These are phyloP conservation scores for Globisporangium mamillatum DNA, from an alignment of 352 stramenopile species.

Conservation along the genomic window DNA sequence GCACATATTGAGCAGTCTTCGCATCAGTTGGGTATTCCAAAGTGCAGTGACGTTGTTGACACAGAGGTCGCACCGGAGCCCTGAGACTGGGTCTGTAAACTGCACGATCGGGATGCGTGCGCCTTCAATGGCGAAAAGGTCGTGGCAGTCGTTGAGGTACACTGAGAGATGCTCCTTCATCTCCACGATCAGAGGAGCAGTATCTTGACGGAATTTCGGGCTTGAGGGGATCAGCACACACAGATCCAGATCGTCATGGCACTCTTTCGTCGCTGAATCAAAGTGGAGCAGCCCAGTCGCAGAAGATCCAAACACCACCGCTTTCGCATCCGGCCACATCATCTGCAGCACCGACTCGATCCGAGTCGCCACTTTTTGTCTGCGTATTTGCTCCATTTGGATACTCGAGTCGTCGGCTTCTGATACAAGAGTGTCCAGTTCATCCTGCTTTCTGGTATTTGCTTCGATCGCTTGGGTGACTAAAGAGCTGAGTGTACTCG, in stretches of 20 bases:
- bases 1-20: slow-evolving; percentile 26
- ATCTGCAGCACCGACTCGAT: slow-evolving; percentile 44
- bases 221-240: slow-evolving; percentile 65
- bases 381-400: slow-evolving; percentile 24
- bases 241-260: slow-evolving; percentile 64
- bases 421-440: background rate
- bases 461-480: slow-evolving; percentile 2
- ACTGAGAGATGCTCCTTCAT: slow-evolving; percentile 67
- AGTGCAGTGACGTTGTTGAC: slow-evolving; percentile 81
- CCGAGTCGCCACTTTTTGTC: slow-evolving; percentile 27
- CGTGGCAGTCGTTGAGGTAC: slow-evolving; percentile 36
- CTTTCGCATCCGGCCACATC: slow-evolving; percentile 66
- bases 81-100: slow-evolving; percentile 36
- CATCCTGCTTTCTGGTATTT: background rate
- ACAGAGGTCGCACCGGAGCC: slow-evolving; percentile 63
- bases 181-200: slow-evolving; percentile 47
- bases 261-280: background rate
- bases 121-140: slow-evolving; percentile 31
- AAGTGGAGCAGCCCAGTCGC: slow-evolving; percentile 39
- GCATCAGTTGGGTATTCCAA: slow-evolving; percentile 74
- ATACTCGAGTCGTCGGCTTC: background rate
- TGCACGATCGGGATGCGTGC: slow-evolving; percentile 75
- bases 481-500: slow-evolving; percentile 10
- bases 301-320: slow-evolving; percentile 71
- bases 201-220: slow-evolving; percentile 44